Base-by-base conservation (phyloP, 306 rosid species). In the Cercis canadensis region DNA sequence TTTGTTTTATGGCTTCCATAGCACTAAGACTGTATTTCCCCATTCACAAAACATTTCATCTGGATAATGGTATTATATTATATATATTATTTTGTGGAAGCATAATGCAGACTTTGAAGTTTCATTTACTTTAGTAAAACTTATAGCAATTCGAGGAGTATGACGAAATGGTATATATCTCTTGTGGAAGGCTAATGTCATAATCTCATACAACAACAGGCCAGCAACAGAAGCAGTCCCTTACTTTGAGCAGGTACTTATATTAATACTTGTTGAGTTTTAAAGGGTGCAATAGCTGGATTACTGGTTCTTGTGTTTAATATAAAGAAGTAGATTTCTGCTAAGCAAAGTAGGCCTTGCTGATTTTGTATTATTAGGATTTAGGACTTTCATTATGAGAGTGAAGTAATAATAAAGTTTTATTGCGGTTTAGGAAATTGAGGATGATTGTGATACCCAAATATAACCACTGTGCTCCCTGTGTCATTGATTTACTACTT, bases 211-310 rank as follows among this genome's bases (percentile, higher is more conserved):
- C 91, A 94, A 89, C 89, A 94, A 91, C 82, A 87, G 83, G 83
- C 92, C 99, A 31, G 99, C 96, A 36, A 86, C 97, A 6, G 95
- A 91, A 82, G 99, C 99, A 14, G 97, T 94, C 67, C 99, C 99
- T 54, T 89, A 87, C 92, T 91, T 94, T 81, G 99, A 87, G 88
- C 99, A 86, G 98, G 98, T 94, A 74, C 75, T 53, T 33, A 31
- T 61, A 7, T 34, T 37, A 53, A 17, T 14, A 32, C 46, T 65
- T 61, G 70, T 11, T 70, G 52, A 40, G 44, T 62, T 40, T 71
- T 36, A 34, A 39, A 33, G 53, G 67, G 18, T 60, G 45, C 65
- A 34, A 62, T 62, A 34, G 18, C 17, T 36, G 19, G 65, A 51
- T 63, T 70, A 43, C 15, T 14, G 11, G 10, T 56, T 76, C 51